Evolutionary conservation across 331 rosid species (phyloP).

Genomic region (Pyracantha coccinea): DNA sequence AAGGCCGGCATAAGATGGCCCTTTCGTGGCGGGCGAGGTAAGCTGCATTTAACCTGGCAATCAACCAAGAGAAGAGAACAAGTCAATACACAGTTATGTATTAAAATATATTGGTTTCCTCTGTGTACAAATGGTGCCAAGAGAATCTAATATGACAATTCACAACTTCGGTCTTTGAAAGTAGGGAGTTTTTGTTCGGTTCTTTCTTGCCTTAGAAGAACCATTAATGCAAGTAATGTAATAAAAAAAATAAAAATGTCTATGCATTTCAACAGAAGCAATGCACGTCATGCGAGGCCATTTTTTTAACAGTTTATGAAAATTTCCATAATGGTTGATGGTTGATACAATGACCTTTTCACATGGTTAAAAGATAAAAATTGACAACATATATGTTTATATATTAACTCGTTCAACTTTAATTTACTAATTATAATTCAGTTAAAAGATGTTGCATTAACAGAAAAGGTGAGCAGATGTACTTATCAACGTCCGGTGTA

Average conservation of each 20-base stretch:
- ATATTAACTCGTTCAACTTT: background rate
- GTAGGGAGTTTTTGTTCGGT: background rate
- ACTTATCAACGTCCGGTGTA: constrained; percentile 82
- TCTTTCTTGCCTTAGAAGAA: background rate
- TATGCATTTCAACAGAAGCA: background rate
- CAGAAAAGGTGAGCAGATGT: background rate
- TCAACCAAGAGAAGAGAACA: constrained; percentile 3
- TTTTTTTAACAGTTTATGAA: background rate
- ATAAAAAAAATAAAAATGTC: background rate
- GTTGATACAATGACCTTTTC: background rate
- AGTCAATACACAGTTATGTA: background rate
- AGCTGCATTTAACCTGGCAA: constrained; percentile 67
- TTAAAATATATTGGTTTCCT: background rate
- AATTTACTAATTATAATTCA: background rate
- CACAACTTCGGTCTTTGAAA: background rate
- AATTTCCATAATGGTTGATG: background rate
- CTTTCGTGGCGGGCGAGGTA: constrained; percentile 64
- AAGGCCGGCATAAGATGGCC: constrained; percentile 46
- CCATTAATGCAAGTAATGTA: background rate
- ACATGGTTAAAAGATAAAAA: background rate
- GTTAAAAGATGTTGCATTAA: background rate
- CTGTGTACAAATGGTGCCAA: background rate
- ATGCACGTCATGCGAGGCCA: background rate
- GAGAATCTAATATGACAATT: background rate
- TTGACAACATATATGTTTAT: background rate